A percentile compares a stretch with the other conserved stretches of the same genome.
Conservation (phyloP, 441 rosid genomes). For the Populus trichocarpa region DNA sequence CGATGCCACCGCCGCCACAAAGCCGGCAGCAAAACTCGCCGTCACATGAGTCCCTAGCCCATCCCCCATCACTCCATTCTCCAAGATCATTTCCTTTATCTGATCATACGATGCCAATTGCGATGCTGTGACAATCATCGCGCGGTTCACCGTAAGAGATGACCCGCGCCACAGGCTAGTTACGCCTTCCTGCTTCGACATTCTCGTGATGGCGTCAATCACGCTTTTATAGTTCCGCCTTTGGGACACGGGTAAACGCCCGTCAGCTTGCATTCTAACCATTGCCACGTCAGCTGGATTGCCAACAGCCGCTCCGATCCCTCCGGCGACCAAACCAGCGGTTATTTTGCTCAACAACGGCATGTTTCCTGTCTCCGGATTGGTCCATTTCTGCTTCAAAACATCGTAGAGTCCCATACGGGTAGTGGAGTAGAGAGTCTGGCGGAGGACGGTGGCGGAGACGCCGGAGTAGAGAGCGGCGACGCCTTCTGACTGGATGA, state of each 20-base stretch:
- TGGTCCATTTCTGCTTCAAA: slow-evolving; percentile 57
- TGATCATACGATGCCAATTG: slow-evolving; percentile 83
- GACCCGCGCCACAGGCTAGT: slow-evolving; percentile 78
- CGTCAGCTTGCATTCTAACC: slow-evolving; percentile 94
- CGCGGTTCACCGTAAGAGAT: slow-evolving; percentile 73
- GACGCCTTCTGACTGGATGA: slow-evolving; percentile 55
- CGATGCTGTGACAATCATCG: slow-evolving; percentile 83
- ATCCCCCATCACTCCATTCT: slow-evolving; percentile 45
- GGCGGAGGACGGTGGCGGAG: slow-evolving; percentile 78
- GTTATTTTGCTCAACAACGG: slow-evolving; percentile 24
- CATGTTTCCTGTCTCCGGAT: slow-evolving; percentile 43
- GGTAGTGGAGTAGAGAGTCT: slow-evolving; percentile 76
- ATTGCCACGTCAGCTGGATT: slow-evolving; percentile 88
- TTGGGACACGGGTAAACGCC: slow-evolving; percentile 51
- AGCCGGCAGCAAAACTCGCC: too few species aligned
- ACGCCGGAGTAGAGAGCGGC: slow-evolving; percentile 66
- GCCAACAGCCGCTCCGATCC: slow-evolving; percentile 70
- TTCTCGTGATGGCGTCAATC: slow-evolving; percentile 53
- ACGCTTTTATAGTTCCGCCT: slow-evolving; percentile 76
- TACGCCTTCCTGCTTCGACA: slow-evolving; percentile 66
- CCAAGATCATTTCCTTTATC: slow-evolving; percentile 61
- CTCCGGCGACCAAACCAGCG: slow-evolving; percentile 49
- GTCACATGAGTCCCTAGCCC: slow-evolving; percentile 57
- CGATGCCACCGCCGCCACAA: too few species aligned
- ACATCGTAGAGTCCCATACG: slow-evolving; percentile 81